A percentile compares a stretch with the other conserved stretches of the same genome.
Evolutionary conservation across 768 basidiomycete genomes (phyloP).

Genomic region (Mycena chlorophos): DNA sequence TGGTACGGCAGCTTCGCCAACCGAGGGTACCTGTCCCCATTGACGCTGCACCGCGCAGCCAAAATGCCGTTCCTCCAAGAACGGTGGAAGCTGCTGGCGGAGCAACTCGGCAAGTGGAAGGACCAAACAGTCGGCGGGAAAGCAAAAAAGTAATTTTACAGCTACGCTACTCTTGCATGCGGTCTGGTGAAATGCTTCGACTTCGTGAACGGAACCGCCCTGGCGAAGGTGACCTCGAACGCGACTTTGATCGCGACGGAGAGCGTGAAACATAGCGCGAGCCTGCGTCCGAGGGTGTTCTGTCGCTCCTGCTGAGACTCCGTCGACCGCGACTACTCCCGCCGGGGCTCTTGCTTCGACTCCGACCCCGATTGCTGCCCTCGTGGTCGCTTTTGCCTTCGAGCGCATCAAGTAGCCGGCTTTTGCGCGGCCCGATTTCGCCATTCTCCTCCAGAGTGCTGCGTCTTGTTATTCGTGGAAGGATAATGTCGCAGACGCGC

Average conservation of each 20-base stretch:
- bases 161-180: conserved; percentile 14
- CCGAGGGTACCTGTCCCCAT: conserved; percentile 71
- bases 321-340: too few species aligned
- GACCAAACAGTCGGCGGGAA: conserved; percentile 36
- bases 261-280: conserved; percentile 68
- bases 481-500: conserved; percentile 92
- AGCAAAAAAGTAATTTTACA: conserved; percentile 4
- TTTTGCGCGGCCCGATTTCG: conserved; percentile 83
- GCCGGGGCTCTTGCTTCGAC: too few species aligned
- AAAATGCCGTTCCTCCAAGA: conserved; percentile 62
- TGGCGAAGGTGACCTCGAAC: conserved; percentile 10
- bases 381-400: conserved; percentile 66
- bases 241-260: conserved; percentile 49
- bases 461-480: conserved; percentile 86
- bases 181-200: conserved; percentile 20
- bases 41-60: conserved; percentile 52
- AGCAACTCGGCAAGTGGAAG: conserved; percentile 60
- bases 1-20: conserved; percentile 79
- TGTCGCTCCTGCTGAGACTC: conserved; percentile 25
- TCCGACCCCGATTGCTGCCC: conserved; percentile 44
- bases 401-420: conserved; percentile 85
- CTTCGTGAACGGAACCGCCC: conserved; percentile 17
- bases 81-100: conserved; percentile 66
- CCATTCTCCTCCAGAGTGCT: conserved; percentile 88
- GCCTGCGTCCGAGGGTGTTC: conserved; percentile 45